Conservation (phyloP, 192 early-diverging fungal species). For the Geosiphon pyriformis region DNA sequence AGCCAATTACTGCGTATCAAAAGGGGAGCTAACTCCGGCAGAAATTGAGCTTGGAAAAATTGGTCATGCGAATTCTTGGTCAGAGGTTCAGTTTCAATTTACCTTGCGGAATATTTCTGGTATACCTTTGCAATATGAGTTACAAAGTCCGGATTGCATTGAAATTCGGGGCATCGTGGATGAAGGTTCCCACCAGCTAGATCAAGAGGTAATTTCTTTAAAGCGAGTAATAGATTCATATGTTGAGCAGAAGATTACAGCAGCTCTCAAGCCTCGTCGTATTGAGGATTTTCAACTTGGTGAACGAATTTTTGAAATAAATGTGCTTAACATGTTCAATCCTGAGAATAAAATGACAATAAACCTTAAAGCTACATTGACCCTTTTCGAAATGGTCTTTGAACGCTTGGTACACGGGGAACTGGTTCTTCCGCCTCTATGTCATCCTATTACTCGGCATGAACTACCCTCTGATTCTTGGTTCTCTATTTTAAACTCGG, state of each 20-base stretch:
- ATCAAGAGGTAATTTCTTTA: not conserved
- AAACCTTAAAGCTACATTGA: constrained; percentile 50
- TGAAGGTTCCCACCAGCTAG: not conserved
- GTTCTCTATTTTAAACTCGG: constrained; percentile 74
- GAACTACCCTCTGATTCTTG: constrained; percentile 71
- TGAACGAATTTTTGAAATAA: constrained; percentile 42
- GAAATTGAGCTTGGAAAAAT: constrained; percentile 71
- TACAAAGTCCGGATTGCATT: constrained; percentile 43
- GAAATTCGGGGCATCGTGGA: constrained; percentile 30
- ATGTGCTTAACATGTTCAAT: constrained; percentile 62
- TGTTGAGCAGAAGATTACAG: constrained; percentile 44
- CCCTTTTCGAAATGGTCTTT: constrained; percentile 67
- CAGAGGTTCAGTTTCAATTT: constrained; percentile 53
- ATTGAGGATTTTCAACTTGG: constrained; percentile 50
- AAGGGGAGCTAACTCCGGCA: constrained; percentile 44
- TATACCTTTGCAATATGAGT: constrained; percentile 55
- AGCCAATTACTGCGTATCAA: constrained; percentile 56
- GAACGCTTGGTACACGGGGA: constrained; percentile 63
- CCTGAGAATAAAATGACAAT: constrained; percentile 51
- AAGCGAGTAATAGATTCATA: constrained; percentile 30
- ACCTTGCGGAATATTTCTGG: constrained; percentile 59
- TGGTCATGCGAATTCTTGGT: constrained; percentile 70
- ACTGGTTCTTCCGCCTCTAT: constrained; percentile 65
- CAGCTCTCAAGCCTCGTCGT: constrained; percentile 55
- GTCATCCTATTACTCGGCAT: constrained; percentile 53